These are phyloP conservation scores for Euphorbia pulcherrima DNA, from an alignment of 345 rosid species.

Conservation along the genomic window DNA sequence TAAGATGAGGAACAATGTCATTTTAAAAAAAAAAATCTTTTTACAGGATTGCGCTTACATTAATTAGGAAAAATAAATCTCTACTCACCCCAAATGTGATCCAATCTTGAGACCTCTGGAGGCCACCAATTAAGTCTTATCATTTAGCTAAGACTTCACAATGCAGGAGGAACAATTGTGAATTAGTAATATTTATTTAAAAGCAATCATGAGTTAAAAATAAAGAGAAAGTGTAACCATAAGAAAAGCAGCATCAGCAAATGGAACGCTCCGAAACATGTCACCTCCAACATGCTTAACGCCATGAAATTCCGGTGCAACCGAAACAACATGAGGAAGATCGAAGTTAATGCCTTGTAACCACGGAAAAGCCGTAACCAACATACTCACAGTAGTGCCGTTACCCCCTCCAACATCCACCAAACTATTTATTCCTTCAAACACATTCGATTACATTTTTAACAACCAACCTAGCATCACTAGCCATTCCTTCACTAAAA, in stretches of 20 bases:
- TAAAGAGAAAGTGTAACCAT: constrained; percentile 36
- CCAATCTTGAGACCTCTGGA: no score
- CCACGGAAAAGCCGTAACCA: constrained; percentile 58
- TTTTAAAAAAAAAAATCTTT: no score
- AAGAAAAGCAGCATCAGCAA: constrained; percentile 51
- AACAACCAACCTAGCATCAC: constrained; percentile 39
- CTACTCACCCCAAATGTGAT: no score
- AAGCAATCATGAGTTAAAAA: neutral
- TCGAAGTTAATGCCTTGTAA: constrained; percentile 64
- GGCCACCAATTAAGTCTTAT: no score
- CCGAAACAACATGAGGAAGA: constrained; percentile 59
- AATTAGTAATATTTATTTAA: neutral
- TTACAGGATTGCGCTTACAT: no score
- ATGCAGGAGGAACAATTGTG: no score
- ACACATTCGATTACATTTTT: constrained; percentile 38
- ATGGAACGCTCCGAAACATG: constrained; percentile 56
- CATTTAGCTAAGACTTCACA: no score
- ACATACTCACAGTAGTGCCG: constrained; percentile 46
- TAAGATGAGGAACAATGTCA: no score
- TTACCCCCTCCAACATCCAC: constrained; percentile 76
- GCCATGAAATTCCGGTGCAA: constrained; percentile 38
- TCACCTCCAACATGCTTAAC: constrained; percentile 59
- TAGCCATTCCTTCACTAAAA: constrained; percentile 64
- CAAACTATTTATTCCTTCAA: constrained; percentile 48
- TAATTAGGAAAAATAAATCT: no score